phyloP scores from a whole-genome alignment of 176 grass and related monocot genomes.

The Rhynchospora pubera region DNA sequence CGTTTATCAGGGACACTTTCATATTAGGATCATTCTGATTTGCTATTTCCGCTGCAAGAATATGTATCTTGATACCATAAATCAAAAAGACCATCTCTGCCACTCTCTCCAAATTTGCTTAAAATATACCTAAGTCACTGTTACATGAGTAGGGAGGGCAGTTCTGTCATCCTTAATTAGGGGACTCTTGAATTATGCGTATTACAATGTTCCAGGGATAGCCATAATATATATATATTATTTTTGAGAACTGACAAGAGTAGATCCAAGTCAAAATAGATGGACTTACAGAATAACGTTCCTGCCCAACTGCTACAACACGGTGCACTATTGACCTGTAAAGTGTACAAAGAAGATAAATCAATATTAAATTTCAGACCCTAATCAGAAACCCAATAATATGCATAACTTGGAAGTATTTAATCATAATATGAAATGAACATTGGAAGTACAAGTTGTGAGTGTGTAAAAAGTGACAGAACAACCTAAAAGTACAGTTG shows the following conservation, averaged over 20 bases:
- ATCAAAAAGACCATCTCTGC: background rate
- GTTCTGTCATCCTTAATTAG: background rate
- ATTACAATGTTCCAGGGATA: background rate
- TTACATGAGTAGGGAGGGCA: background rate
- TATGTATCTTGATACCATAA: background rate
- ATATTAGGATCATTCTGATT: background rate
- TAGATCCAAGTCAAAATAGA: background rate
- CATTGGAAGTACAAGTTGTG: background rate
- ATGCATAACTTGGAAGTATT: background rate
- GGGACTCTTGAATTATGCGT: background rate
- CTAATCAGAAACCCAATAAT: background rate
- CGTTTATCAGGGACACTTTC: background rate
- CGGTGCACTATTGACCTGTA: conserved; percentile 76
- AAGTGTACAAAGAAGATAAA: background rate
- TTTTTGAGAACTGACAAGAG: background rate
- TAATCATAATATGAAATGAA: background rate
- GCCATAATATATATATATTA: no score
- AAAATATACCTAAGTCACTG: background rate
- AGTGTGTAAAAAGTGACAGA: background rate
- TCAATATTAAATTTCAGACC: background rate
- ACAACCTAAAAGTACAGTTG: conserved; percentile 69
- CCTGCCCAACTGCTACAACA: conserved; percentile 55
- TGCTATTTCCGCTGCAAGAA: background rate
- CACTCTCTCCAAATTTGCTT: background rate
- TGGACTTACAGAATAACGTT: conserved; percentile 69